Base-by-base conservation (phyloP, 2,329 filamentous ascomycete species). In the Cordyceps farinosa region DNA sequence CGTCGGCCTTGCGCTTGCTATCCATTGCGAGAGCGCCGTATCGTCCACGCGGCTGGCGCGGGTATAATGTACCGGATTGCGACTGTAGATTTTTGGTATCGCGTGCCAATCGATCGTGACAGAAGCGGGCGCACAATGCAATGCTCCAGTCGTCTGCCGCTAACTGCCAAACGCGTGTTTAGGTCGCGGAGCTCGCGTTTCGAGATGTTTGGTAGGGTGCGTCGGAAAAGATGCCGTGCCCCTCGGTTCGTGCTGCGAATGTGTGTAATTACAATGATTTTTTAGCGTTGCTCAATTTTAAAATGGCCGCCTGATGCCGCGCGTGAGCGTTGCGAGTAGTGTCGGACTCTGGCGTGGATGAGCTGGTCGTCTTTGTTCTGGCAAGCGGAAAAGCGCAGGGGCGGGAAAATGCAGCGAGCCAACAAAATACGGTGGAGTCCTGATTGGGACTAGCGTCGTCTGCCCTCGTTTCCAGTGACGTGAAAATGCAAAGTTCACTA, bases 1-100 rank as follows among this genome's bases (percentile, higher is more conserved):
- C 78, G 70, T 80, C 80, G 57, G 81, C 81, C 70, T 85, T 86
- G 67, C 83, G 81, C 75, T 86, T 86, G 72, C 77, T 78, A 67
- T 86, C 83, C 83, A 86, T 86, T 53, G 66, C 74, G 67, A 66
- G 32, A 36, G 60, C 34, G 44, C 44, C 36, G 17, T 51, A 42
- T 32, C 60, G 44, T 34, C 44, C 10, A 27, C 17, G 45, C 34
- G 22, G 44, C 30, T 27, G n/a, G 17, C 1, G 38, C 11, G 10
- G 30, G 6, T 45, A 17, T n/a, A 5, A 13, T 51, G 30, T 36
- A 27, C 11, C 15, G 3, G 17, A 27, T 17, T 22, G 44, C 52
- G 52, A 55, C 27, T 56, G 9, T 17, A 7, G 27, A 17, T 29
- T 22, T n/a, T 5, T 6, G 1, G 17, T n/a, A 62, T 34, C 44